Evolutionary conservation across 2,329 filamentous ascomycete genomes (phyloP), one percentile per base, ranked within the genome.

Genomic region (Microsporum ferrugineum): DNA sequence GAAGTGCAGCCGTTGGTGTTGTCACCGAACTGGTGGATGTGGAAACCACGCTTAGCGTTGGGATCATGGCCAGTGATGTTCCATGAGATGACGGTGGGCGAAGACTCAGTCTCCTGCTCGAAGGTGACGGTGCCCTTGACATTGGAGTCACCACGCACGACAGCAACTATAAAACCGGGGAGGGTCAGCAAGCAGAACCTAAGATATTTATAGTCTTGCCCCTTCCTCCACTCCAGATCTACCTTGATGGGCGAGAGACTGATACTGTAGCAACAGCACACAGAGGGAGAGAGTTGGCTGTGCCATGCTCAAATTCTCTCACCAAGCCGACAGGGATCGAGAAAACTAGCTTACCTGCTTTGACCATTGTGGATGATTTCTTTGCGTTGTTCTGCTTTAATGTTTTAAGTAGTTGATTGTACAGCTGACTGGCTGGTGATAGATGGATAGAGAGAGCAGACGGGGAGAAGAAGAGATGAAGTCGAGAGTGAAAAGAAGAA

Each of bases 1-100:
- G 89, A 95, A 68, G 92, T 97, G 88, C 94, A 99, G 77, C 94
- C 94, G 80, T 99, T 99, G 83, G 94, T 97, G 85, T 97, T 97
- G 84, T 97, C 94, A 76, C 94, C 94, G 73, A 96, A 99, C 77
- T 94, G 89, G 83, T 99, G 94, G 74, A 99, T 87, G 84, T 99
- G 94, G 84, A 97, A 91, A 78, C 90, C 94, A 79, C 94, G 92
- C 86, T 95, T 85, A 74, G 94, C 91, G 77, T 95, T 96, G 79
- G 92, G 73, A 75, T 97, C 91, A 79, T 96, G 82, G 79, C 94
- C 92, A 65, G 84, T 82, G 79, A 99, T 91, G 79, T 96, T 85
- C 87, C 89, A 99, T 73, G 87, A 84, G 80, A 99, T 83, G 76
- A 82, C 92, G 75, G 94, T 97, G 69, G 87, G 85, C 70, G 84